These are phyloP conservation scores for Neoboletus magnificus DNA, from an alignment of 768 basidiomycete genomes.

Conservation along the genomic window DNA sequence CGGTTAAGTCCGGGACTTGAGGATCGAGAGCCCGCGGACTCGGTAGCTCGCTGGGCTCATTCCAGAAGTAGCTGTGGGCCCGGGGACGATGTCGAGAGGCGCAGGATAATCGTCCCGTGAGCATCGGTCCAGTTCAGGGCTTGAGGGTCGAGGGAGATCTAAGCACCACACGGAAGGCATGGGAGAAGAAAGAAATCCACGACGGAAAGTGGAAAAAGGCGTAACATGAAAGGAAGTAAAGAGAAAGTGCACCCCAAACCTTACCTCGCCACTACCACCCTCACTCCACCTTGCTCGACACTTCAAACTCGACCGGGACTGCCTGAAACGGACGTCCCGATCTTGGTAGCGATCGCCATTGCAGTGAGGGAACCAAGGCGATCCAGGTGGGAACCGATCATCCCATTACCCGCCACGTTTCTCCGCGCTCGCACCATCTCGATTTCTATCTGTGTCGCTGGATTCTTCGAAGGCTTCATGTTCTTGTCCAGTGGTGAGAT, in stretches of 20 bases:
- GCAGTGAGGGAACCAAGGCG: background rate
- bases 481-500: slow-evolving; percentile 4
- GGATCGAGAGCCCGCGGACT: background rate
- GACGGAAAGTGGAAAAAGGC: background rate
- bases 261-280: background rate
- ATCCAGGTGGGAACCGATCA: background rate
- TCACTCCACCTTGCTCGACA: background rate
- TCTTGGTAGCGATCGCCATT: background rate
- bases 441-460: slow-evolving; percentile 4
- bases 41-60: background rate
- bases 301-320: background rate
- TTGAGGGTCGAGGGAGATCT: background rate
- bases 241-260: background rate
- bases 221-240: background rate
- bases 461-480: background rate
- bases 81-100: background rate
- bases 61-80: background rate
- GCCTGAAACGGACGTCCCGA: background rate
- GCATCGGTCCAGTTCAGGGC: background rate
- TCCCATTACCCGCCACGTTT: background rate
- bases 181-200: background rate
- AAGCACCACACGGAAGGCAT: background rate
- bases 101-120: background rate
- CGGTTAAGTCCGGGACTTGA: background rate
- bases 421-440: slow-evolving; percentile 3